Percentiles rank a stretch among this genome's conserved stretches.
Evolutionary conservation across 805 yeast species (phyloP).

Genomic region (Wickerhamomyces bisporus): DNA sequence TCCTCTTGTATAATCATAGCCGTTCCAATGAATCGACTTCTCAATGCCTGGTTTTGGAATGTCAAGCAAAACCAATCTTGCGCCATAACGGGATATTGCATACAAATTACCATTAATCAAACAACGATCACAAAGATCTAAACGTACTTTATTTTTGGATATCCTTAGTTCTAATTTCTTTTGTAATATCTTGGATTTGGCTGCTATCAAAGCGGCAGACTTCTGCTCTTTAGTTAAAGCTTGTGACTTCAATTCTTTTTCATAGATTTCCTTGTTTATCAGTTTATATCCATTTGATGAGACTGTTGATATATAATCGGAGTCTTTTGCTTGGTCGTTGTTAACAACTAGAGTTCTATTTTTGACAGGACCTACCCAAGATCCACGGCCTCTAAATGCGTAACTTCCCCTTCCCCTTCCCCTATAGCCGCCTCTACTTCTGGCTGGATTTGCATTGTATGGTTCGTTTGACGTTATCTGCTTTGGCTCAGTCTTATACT

Average conservation of each 20-base stretch:
- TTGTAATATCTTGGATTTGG: constrained; percentile 9
- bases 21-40: constrained; percentile 29
- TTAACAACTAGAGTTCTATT: constrained; percentile 30
- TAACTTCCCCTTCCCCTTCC: constrained; percentile 6
- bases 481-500: constrained; percentile 8
- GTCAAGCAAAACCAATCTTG: constrained; percentile 34
- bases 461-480: constrained; percentile 7
- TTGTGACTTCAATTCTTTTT: constrained; percentile 25
- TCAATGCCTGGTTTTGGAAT: constrained; percentile 16
- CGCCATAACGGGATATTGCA: constrained; percentile 37
- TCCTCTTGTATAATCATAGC: constrained; percentile 22
- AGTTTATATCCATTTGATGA: constrained; percentile 34
- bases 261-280: constrained; percentile 33
- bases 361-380: constrained; percentile 20
- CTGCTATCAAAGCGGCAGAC: constrained; percentile 17
- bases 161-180: constrained; percentile 19
- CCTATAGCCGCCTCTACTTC: neutral
- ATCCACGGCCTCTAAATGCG: constrained; percentile 16
- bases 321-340: constrained; percentile 15
- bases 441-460: constrained; percentile 3
- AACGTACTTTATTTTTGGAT: constrained; percentile 29
- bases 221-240: constrained; percentile 20
- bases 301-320: constrained; percentile 27
- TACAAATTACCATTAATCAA: constrained; percentile 36
- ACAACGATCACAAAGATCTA: constrained; percentile 42